phyloP scores from a whole-genome alignment of 805 yeast genomes.

The Candida tammaniensis region DNA sequence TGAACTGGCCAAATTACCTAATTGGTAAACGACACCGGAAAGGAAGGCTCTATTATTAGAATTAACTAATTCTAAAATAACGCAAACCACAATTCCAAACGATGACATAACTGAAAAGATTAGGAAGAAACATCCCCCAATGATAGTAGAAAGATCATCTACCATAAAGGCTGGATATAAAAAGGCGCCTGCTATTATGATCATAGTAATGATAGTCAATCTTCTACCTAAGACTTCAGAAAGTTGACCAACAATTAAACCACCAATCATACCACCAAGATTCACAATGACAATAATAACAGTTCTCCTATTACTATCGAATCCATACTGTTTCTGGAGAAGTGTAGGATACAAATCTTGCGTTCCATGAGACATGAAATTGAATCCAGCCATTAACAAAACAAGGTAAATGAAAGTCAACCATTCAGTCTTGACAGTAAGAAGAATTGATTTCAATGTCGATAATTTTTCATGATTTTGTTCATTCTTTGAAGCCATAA shows the following conservation, averaged over 20 bases:
- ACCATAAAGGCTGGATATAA: conserved; percentile 61
- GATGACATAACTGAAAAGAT: conserved; percentile 57
- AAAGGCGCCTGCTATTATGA: conserved; percentile 55
- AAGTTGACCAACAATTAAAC: conserved; percentile 56
- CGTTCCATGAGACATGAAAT: conserved; percentile 71
- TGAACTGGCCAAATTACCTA: conserved; percentile 70
- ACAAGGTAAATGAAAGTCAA: conserved; percentile 29
- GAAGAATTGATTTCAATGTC: conserved; percentile 9
- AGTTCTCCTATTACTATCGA: conserved; percentile 46
- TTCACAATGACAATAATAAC: conserved; percentile 63
- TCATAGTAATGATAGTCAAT: conserved; percentile 48
- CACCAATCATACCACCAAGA: conserved; percentile 67
- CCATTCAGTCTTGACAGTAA: conserved; percentile 40
- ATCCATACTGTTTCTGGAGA: conserved; percentile 50
- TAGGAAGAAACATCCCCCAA: conserved; percentile 55
- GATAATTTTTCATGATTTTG: not conserved
- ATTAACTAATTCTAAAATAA: conserved; percentile 58
- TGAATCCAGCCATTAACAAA: conserved; percentile 61
- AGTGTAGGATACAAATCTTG: conserved; percentile 72
- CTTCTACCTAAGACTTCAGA: conserved; percentile 63
- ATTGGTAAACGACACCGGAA: conserved; percentile 62
- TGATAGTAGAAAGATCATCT: conserved; percentile 42
- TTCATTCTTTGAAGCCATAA: conserved; percentile 2
- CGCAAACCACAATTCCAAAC: conserved; percentile 69
- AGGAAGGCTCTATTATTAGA: conserved; percentile 55